Base-by-base conservation (phyloP, 768 basidiomycete genomes). In the Tricholoma flavovirens region DNA sequence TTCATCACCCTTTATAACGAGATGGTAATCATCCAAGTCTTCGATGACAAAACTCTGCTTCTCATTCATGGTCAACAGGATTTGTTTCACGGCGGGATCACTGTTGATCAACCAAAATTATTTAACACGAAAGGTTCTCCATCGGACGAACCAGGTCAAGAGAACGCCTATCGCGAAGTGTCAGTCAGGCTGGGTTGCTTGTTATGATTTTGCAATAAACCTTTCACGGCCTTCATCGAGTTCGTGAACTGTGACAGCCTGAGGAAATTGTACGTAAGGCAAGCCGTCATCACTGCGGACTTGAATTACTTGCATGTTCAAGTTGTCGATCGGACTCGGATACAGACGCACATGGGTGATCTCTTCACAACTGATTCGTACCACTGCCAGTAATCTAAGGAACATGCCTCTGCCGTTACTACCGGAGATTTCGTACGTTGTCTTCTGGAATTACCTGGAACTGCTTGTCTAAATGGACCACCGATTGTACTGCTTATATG, bases 71-170 rank as follows among this genome's bases (percentile, higher is more conserved):
- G 83, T 74, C 51, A 92, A 75, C 33, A 93, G 76, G 54, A 93
- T 91, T 67, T 93, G 90, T 70, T 93, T 94, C 57, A 94, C 92
- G 1, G 90, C 91, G 1, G 90, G 83, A 68, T 94, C 92, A 65
- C 92, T 93, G 63, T 22, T 3, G 14, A 11, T 42, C 36, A 46
- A 52, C 36, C 29, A 48, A 30, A 45, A 21, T 15, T 52, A n/a
- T n/a, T n/a, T n/a, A n/a, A 40, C 22, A 21, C 45, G 21, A 21
- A 21, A 32, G 11, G 21, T 6, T 42, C 19, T 38, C 19, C 6
- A 46, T 7, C 46, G 17, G 17, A 64, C 79, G 60, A 51, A 87
- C 87, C 86, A 88, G 57, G 82, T 86, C 59, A 89, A 71, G 62
- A 88, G 77, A 48, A 87, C 71, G 49, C 87, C 86, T 88, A 49